These are phyloP conservation scores for Fusarium goolgardi DNA, from an alignment of 2,329 filamentous ascomycete species.

Conservation along the genomic window DNA sequence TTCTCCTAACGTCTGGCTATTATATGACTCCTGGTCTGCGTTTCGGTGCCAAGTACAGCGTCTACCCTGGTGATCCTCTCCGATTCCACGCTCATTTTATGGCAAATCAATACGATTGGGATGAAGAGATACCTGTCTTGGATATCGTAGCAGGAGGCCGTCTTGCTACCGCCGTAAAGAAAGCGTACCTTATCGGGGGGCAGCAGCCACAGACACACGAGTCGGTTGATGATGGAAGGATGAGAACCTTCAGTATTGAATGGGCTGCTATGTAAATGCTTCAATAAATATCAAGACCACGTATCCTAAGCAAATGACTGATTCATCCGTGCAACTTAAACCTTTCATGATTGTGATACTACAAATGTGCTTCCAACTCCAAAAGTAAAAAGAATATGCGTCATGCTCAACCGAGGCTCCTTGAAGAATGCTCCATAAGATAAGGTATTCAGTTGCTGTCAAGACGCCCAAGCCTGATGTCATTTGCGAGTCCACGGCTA, in stretches of 20 bases:
- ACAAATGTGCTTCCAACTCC: slow-evolving; percentile 29
- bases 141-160: slow-evolving; percentile 88
- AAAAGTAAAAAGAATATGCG: slow-evolving; percentile 5
- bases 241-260: slow-evolving; percentile 86
- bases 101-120: slow-evolving; percentile 85
- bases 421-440: neutral
- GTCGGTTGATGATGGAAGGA: slow-evolving; percentile 51
- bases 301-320: slow-evolving; percentile 16
- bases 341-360: slow-evolving; percentile 1
- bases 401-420: neutral
- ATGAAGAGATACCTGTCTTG: slow-evolving; percentile 85
- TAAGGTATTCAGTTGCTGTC: neutral
- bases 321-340: slow-evolving; percentile 4
- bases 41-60: slow-evolving; percentile 93
- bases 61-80: slow-evolving; percentile 94
- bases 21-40: slow-evolving; percentile 92
- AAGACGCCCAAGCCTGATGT: neutral
- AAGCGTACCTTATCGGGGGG: slow-evolving; percentile 89
- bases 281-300: slow-evolving; percentile 27
- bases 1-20: slow-evolving; percentile 82
- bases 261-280: slow-evolving; percentile 87
- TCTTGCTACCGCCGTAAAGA: slow-evolving; percentile 94
- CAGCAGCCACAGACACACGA: slow-evolving; percentile 56
- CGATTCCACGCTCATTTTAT: slow-evolving; percentile 97
- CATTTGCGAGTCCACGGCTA: slow-evolving; percentile 7